Evolutionary conservation across 2,329 filamentous ascomycete genomes (phyloP), one percentile per base, ranked within the genome.

Genomic region (Grosmannia huntii): DNA sequence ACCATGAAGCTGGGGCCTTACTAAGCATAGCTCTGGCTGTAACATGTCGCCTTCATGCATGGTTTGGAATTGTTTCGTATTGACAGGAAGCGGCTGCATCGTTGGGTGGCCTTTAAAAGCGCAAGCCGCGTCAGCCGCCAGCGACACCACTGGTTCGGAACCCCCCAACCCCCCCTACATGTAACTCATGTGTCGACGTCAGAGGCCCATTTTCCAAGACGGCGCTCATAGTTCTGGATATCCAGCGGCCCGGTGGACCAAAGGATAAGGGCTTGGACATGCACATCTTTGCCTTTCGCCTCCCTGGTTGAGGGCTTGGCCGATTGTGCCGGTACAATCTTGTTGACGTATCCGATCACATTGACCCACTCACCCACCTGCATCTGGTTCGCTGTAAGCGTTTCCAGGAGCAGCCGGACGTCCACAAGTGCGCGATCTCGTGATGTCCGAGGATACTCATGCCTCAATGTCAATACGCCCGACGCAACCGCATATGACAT

Each of bases 321-420:
- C 21, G 14, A 9, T 4, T 56, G 44, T 28, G 25, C 5, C 23
- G 33, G 61, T 57, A 60, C 62, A 52, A 64, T 56, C 50, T 68
- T 68, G 48, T 75, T 77, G 57, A 91, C 75, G 68, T 95, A 95
- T 6, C 91, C 92, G 63, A 96, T 81, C 4, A 96, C 78, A 68
- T 96, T 95, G 55, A 96, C 71, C 90, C 91, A 96, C 60, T 86
- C 79, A n/a, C 92, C 92, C 28, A 87, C 73, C 55, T 83, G 78
- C 56, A 87, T 78, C 55, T 87, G 77, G 58, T 84, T 78, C 25
- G 78, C 71, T 23, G 80, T 81, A 59, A 94, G 72, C 11, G 73
- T 77, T 65, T 84, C 79, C 5, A 95, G 77, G 3, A 95, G 70
- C 62, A 91, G 80, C 56, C 81, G 78, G 60, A 95, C 78, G 65